A percentile compares a stretch with the other conserved stretches of the same genome.
Conservation (phyloP, 2,329 filamentous ascomycete genomes). For the Diatrype stigma region DNA sequence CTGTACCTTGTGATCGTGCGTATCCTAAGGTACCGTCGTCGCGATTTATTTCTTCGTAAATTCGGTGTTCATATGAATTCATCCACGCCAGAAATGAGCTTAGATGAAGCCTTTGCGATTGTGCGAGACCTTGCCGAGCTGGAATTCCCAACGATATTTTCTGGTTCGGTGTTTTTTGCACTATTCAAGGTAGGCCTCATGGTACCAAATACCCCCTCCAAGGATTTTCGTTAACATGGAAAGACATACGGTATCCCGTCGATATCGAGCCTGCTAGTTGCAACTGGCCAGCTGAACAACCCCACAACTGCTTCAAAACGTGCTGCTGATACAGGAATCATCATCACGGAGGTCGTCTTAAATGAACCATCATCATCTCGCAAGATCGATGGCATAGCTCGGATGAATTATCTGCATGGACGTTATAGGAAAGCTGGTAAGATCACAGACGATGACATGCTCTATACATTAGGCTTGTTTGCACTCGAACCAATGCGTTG, state of each 20-base stretch:
- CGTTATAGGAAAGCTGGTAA: slow-evolving; percentile 53
- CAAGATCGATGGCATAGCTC: slow-evolving; percentile 48
- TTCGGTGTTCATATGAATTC: background rate
- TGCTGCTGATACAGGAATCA: slow-evolving; percentile 46
- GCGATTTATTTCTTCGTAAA: slow-evolving; percentile 1
- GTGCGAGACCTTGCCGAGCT: slow-evolving; percentile 25
- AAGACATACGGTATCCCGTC: slow-evolving; percentile 48
- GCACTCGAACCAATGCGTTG: slow-evolving; percentile 52
- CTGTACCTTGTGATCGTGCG: slow-evolving; percentile 4
- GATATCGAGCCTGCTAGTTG: slow-evolving; percentile 45
- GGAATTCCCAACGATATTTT: slow-evolving; percentile 52
- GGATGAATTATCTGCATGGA: slow-evolving; percentile 61
- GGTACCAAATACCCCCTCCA: too few species aligned
- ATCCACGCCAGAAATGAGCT: background rate
- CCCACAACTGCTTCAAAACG: slow-evolving; percentile 46
- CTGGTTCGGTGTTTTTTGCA: slow-evolving; percentile 52
- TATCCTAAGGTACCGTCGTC: slow-evolving; percentile 3
- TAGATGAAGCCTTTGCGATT: slow-evolving; percentile 3
- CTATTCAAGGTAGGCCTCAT: slow-evolving; percentile 49
- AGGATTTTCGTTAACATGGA: too few species aligned
- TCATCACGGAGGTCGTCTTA: slow-evolving; percentile 44
- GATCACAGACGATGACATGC: slow-evolving; percentile 59
- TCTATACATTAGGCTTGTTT: slow-evolving; percentile 61
- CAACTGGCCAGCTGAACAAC: slow-evolving; percentile 45
- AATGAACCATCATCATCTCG: slow-evolving; percentile 40